Evolutionary conservation across 257 asterid species (phyloP).

Genomic region (Primulina huaijiensis): DNA sequence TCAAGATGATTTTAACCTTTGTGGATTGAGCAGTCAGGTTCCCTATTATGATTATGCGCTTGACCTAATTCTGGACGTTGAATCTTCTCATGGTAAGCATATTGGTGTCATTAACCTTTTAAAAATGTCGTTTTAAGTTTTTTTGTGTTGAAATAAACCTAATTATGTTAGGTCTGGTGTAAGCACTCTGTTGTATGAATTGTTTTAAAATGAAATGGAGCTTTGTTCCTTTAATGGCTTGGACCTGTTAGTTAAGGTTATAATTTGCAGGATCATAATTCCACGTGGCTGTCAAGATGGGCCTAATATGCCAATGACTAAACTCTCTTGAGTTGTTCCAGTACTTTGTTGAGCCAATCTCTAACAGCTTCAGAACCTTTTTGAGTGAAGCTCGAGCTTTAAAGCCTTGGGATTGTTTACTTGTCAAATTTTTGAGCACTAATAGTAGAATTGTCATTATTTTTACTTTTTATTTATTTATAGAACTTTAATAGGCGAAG

Average conservation of each 20-base stretch:
- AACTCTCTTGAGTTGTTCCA: background rate
- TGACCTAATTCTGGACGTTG: constrained; percentile 90
- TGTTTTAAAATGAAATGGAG: background rate
- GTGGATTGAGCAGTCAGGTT: constrained; percentile 96
- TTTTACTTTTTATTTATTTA: too few species aligned
- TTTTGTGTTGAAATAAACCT: background rate
- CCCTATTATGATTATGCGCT: constrained; percentile 97
- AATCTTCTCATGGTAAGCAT: constrained; percentile 82
- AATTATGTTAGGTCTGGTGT: background rate
- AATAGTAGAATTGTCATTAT: background rate
- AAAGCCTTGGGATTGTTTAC: background rate
- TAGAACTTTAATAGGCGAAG: too few species aligned
- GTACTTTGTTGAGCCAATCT: background rate
- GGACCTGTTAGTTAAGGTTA: background rate
- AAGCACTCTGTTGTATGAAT: background rate
- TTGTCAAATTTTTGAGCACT: background rate
- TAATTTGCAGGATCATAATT: background rate
- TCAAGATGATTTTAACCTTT: constrained; percentile 92
- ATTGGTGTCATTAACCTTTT: constrained; percentile 8
- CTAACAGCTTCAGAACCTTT: too few species aligned
- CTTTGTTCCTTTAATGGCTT: too few species aligned
- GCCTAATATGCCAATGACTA: background rate
- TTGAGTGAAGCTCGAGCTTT: background rate
- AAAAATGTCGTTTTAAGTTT: background rate
- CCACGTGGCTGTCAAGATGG: background rate